Conservation (phyloP, 148 eudicot species). For the Polygonum maritimum region DNA sequence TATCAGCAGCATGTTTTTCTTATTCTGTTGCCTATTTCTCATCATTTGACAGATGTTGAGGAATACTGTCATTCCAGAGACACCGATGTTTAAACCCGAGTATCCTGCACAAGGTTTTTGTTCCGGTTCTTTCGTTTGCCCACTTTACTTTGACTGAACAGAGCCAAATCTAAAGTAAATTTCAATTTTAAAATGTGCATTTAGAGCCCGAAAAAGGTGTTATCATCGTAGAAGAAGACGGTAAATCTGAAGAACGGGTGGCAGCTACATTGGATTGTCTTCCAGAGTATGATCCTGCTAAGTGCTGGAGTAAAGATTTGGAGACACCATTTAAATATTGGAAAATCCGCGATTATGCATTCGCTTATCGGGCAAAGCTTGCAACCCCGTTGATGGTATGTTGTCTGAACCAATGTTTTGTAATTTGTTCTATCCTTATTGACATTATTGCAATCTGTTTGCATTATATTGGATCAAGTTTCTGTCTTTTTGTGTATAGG, state of each 20-base stretch:
- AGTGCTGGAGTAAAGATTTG: slow-evolving; percentile 39
- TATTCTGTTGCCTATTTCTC: not conserved
- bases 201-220: slow-evolving; percentile 60
- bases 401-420: not conserved
- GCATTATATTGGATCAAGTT: not conserved
- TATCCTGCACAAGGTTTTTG: slow-evolving; percentile 86
- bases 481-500: slow-evolving; percentile 26
- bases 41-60: slow-evolving; percentile 45
- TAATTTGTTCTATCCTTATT: not conserved
- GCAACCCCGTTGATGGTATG: slow-evolving; percentile 72
- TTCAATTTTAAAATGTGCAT: slow-evolving; percentile 16
- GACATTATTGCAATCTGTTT: not conserved
- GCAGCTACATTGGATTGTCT: slow-evolving; percentile 59
- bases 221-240: slow-evolving; percentile 58
- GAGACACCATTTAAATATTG: slow-evolving; percentile 62
- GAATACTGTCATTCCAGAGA: slow-evolving; percentile 88
- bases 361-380: slow-evolving; percentile 72
- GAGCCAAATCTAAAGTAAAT: not conserved
- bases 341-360: slow-evolving; percentile 92
- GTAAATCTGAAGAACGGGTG: slow-evolving; percentile 65
- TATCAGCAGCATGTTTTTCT: not conserved
- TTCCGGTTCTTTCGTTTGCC: not conserved
- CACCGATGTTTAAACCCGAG: slow-evolving; percentile 87
- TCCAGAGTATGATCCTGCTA: slow-evolving; percentile 55
- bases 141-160: not conserved